phyloP scores from a whole-genome alignment of 2,329 filamentous ascomycete genomes.

The Colletotrichum sansevieriae region DNA sequence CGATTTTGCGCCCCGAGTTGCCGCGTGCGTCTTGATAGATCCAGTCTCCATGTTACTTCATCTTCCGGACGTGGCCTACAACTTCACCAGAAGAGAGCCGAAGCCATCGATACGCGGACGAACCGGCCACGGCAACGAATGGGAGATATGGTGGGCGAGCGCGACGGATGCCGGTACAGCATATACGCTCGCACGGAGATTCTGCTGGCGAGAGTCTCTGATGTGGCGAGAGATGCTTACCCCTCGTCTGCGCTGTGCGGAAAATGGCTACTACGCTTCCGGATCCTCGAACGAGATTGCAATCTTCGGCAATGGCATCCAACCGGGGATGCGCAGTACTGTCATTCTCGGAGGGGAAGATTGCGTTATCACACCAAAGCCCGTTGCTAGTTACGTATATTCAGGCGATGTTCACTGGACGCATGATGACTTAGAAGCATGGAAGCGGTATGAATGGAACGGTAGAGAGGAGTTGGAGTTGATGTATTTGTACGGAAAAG shows the following conservation, averaged over 20 bases:
- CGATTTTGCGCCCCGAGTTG: conserved; percentile 53
- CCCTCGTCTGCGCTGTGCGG: conserved; percentile 20
- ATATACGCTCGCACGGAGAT: conserved; percentile 72
- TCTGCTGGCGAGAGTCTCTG: conserved; percentile 80
- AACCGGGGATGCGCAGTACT: conserved; percentile 49
- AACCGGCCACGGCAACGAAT: conserved; percentile 69
- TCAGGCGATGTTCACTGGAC: conserved; percentile 42
- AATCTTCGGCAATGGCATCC: conserved; percentile 33
- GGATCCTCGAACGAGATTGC: conserved; percentile 26
- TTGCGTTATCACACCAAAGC: conserved; percentile 42
- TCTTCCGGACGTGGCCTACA: conserved; percentile 73
- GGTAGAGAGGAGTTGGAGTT: conserved; percentile 45
- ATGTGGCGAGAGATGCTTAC: conserved; percentile 76
- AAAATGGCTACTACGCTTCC: conserved; percentile 31
- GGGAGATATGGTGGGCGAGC: conserved; percentile 79
- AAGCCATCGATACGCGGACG: conserved; percentile 42
- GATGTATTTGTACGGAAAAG: conserved; percentile 44
- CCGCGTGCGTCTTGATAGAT: conserved; percentile 67
- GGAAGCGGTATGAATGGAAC: conserved; percentile 42
- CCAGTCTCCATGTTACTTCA: conserved; percentile 72
- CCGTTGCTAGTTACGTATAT: conserved; percentile 45
- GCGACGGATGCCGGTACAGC: conserved; percentile 77
- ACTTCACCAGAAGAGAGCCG: conserved; percentile 64
- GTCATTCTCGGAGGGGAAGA: conserved; percentile 45
- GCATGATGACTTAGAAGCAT: conserved; percentile 22